These are phyloP conservation scores for Colletotrichum paranaense DNA, from an alignment of 2,329 filamentous ascomycete genomes.

Conservation along the genomic window DNA sequence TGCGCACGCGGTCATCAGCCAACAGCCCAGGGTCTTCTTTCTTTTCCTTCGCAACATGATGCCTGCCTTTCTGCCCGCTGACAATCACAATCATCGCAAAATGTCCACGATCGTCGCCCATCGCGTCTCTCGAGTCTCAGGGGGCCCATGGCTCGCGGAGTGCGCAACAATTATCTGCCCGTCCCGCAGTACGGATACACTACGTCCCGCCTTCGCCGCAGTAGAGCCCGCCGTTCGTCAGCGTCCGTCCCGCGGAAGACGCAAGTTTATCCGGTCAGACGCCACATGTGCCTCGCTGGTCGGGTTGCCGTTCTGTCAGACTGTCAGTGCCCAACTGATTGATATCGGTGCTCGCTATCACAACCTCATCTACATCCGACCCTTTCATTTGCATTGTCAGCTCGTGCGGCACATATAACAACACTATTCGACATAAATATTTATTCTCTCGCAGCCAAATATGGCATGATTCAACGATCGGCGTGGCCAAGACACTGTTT, in stretches of 20 bases:
- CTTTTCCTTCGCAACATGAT: conserved; percentile 15
- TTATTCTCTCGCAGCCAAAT: background rate
- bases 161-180: conserved; percentile 25
- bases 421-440: background rate
- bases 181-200: conserved; percentile 7
- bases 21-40: conserved; percentile 3
- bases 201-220: conserved; percentile 18
- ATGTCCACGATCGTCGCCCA: conserved; percentile 20
- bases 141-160: conserved; percentile 8
- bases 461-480: conserved; percentile 6
- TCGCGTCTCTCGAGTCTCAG: background rate
- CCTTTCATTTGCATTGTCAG: conserved; percentile 9
- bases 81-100: background rate
- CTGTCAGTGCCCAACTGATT: background rate
- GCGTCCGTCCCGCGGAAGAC: conserved; percentile 14
- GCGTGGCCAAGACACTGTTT: background rate
- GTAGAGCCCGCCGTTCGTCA: conserved; percentile 14
- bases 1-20: background rate
- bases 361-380: background rate
- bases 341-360: background rate
- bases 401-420: conserved; percentile 8
- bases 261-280: conserved; percentile 20
- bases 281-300: background rate
- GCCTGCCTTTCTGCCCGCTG: conserved; percentile 9
- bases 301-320: background rate